Percentiles rank a stretch among this genome's conserved stretches.
These are phyloP conservation scores for Atalantia buxifolia DNA, from an alignment of 345 rosid species.

Conservation along the genomic window DNA sequence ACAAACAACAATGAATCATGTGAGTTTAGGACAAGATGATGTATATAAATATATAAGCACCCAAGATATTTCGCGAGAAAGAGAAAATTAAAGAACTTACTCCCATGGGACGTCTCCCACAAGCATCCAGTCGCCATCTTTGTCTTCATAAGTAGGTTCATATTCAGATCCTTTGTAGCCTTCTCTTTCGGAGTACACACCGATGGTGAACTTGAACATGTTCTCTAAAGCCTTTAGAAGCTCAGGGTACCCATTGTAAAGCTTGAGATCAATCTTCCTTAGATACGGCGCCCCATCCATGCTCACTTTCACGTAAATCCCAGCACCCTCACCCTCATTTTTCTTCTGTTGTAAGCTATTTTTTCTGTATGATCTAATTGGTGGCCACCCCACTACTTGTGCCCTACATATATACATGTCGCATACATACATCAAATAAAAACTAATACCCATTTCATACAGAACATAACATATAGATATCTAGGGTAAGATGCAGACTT, in stretches of 20 bases:
- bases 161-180: constrained; percentile 74
- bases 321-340: constrained; percentile 42
- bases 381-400: constrained; percentile 86
- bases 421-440: background rate
- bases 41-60: too few species aligned
- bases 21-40: background rate
- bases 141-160: constrained; percentile 77
- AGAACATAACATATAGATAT: background rate
- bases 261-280: constrained; percentile 68
- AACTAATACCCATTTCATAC: background rate
- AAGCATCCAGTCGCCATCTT: constrained; percentile 89
- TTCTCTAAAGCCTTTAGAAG: constrained; percentile 58
- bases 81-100: constrained; percentile 24
- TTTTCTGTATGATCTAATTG: constrained; percentile 59
- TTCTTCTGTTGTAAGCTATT: constrained; percentile 47
- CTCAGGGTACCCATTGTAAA: constrained; percentile 51
- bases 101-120: constrained; percentile 90
- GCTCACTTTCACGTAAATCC: constrained; percentile 78
- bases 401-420: constrained; percentile 29
- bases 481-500: too few species aligned
- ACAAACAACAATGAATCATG: constrained; percentile 6
- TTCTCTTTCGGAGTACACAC: constrained; percentile 63
- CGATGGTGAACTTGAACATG: constrained; percentile 72
- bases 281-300: constrained; percentile 90
- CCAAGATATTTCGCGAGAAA: background rate